Evolutionary conservation across 169 alveolate species (phyloP).

Genomic region (Plasmodium chabaudi): DNA sequence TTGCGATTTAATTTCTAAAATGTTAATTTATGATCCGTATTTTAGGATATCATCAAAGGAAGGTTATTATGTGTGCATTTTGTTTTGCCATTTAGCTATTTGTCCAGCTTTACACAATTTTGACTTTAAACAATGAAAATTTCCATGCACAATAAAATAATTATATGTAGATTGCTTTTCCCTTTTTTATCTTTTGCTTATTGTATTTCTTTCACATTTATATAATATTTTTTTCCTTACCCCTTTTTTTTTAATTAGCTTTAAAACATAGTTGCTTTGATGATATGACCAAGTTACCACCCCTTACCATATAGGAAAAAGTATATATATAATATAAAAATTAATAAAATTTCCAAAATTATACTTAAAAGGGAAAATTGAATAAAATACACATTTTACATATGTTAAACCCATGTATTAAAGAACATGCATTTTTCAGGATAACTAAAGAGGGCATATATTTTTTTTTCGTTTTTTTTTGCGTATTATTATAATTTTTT

Average conservation of each 20-base stretch:
- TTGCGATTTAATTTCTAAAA: constrained; percentile 50
- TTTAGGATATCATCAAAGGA: constrained; percentile 72
- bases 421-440: too few species aligned
- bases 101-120: neutral
- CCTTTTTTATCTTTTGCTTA: neutral
- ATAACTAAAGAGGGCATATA: too few species aligned
- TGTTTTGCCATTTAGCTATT: neutral
- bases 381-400: too few species aligned
- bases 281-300: constrained; percentile 16
- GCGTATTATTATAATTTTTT: too few species aligned
- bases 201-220: neutral
- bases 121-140: neutral
- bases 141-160: neutral
- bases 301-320: too few species aligned
- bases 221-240: neutral
- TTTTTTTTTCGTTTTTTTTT: too few species aligned
- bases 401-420: too few species aligned
- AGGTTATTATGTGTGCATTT: constrained; percentile 24
- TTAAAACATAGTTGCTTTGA: constrained; percentile 56
- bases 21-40: constrained; percentile 68
- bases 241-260: constrained; percentile 11
- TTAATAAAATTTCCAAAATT: neutral
- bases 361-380: too few species aligned
- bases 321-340: too few species aligned
- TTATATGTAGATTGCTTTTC: neutral